Base-by-base conservation (phyloP, 768 basidiomycete species). In the Boletales sp. region DNA sequence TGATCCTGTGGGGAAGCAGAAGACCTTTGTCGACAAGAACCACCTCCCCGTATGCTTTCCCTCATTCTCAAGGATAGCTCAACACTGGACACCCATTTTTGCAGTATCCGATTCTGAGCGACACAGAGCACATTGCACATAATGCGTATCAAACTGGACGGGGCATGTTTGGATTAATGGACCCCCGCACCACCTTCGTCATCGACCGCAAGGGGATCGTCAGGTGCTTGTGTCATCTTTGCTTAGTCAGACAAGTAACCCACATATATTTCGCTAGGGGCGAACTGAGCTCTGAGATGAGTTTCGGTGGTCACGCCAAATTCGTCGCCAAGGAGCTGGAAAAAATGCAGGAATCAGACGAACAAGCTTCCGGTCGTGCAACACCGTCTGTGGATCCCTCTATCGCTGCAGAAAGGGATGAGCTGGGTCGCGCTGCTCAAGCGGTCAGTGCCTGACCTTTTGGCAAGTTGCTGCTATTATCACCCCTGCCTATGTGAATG, bases 91-190 rank as follows among this genome's bases (percentile, higher is more conserved):
- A 21, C 18, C 41, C 37, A 33, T 15, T 35, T 7, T 36, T 37
- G 28, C 52, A 88, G 86, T 93, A 87, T 68, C 88, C 89, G 4
- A 78, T 93, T 19, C 69, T 94, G 57, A 89, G 86, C 57, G 91
- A 94, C 57, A 63, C 68, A 17, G 74, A 82, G 12, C 83, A 83
- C 36, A 73, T 76, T 48, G 83, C 78, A 3, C 74, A 83, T 56
- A 80, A 82, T 59, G 74, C 78, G 3, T 93, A 87, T 59, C 69
- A 74, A 2, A 75, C 90, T n/a, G 80, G 80, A 11, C 84, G 79
- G 57, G 80, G 81, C 1, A 57, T 92, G 54, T 64, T 91, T 28
- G 90, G 91, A 15, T 54, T 92, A 12, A 70, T 70, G 0, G 75
- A 80, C 37, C 78, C 80, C 5, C 78, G 91, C 12, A 78, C 82